Conservation (phyloP, 2,329 filamentous ascomycete species). For the Knoxdaviesia capensis region DNA sequence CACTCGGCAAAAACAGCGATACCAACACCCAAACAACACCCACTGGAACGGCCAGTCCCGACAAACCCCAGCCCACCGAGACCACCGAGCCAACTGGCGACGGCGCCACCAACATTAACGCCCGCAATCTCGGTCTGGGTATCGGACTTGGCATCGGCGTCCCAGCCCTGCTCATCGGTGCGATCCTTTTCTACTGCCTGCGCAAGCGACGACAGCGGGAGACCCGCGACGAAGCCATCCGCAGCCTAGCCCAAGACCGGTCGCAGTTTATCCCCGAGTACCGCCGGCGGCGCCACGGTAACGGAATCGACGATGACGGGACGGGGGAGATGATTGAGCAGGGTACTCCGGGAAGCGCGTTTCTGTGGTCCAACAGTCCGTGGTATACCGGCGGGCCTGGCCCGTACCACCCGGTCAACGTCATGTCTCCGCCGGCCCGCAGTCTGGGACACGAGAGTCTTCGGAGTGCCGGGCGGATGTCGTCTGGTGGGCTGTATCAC, state of each 20-base stretch:
- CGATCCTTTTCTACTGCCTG: constrained; percentile 29
- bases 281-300: constrained; percentile 2
- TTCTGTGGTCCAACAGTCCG: constrained; percentile 11
- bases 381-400: constrained; percentile 27
- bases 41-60: constrained; percentile 3
- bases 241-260: constrained; percentile 27
- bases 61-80: not conserved
- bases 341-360: constrained; percentile 12
- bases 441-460: constrained; percentile 31
- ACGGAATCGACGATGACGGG: constrained; percentile 5
- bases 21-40: not conserved
- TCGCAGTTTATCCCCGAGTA: constrained; percentile 18
- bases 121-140: constrained; percentile 30
- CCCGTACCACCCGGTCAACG: constrained; percentile 15
- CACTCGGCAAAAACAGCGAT: constrained; percentile 14
- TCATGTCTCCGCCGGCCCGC: constrained; percentile 10
- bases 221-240: constrained; percentile 24
- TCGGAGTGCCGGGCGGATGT: constrained; percentile 11
- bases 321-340: constrained; percentile 26
- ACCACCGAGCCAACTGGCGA: not conserved
- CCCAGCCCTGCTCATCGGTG: constrained; percentile 23
- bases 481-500: too few relatives aligned
- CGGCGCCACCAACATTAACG: not conserved
- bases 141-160: constrained; percentile 46
- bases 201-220: constrained; percentile 13